Evolutionary conservation across 2,329 filamentous ascomycete species (phyloP).

Genomic region (Xylaria sp.): DNA sequence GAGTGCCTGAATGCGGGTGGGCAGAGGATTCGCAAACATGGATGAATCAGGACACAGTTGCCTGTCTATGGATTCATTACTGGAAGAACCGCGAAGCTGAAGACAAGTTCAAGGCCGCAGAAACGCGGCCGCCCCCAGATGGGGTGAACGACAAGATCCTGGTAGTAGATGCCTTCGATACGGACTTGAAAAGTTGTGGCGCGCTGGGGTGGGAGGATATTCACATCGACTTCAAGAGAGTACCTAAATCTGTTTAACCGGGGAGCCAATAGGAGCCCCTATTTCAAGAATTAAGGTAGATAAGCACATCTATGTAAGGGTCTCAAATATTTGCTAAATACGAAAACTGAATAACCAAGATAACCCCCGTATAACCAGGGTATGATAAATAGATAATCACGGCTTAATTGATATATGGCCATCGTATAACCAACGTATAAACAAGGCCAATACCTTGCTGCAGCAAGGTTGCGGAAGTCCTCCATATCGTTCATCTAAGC

Average conservation of each 20-base stretch:
- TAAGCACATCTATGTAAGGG: too few relatives aligned
- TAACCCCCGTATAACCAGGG: too few relatives aligned
- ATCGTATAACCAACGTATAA: too few relatives aligned
- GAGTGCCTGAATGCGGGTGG: slow-evolving; percentile 20
- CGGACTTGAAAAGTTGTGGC: slow-evolving; percentile 9
- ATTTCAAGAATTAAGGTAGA: too few relatives aligned
- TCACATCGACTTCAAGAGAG: slow-evolving; percentile 23
- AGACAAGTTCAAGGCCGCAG: slow-evolving; percentile 18
- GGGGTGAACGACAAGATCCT: slow-evolving; percentile 8
- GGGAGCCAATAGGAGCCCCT: too few relatives aligned
- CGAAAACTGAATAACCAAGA: too few relatives aligned
- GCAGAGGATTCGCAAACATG: slow-evolving; percentile 6
- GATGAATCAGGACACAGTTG: slow-evolving; percentile 4
- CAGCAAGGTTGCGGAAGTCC: background rate
- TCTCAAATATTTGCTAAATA: too few relatives aligned
- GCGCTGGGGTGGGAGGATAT: slow-evolving; percentile 20
- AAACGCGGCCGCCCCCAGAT: slow-evolving; percentile 11
- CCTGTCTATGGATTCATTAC: slow-evolving; percentile 21
- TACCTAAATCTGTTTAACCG: slow-evolving; percentile 10
- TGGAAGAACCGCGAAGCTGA: slow-evolving; percentile 22
- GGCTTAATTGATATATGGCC: too few relatives aligned
- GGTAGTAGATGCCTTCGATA: slow-evolving; percentile 17
- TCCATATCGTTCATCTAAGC: background rate
- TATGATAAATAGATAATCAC: too few relatives aligned
- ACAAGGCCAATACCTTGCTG: too few relatives aligned